Evolutionary conservation across 2,329 filamentous ascomycete genomes (phyloP), one percentile per base, ranked within the genome.

Genomic region (Conoideocrella luteorostrata): DNA sequence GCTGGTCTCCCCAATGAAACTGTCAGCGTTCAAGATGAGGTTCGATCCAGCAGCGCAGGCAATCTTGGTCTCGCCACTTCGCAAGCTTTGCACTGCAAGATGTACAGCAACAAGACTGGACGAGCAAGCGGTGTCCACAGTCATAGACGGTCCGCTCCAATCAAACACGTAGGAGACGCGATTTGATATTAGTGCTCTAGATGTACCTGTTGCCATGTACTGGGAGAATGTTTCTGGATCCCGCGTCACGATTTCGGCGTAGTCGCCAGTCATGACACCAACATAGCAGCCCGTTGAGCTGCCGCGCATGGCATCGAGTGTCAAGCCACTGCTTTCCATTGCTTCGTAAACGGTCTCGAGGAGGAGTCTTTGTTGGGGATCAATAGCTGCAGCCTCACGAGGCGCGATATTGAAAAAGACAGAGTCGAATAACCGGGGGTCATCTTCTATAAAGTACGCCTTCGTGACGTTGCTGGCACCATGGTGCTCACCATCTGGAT

Each of bases 61-160:
- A 54, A 62, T 23, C 69, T 28, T 28, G 13, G 41, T 38, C 32
- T 40, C 64, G 4, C 68, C 63, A 5, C 17, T 13, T 15, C 48
- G 39, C 6, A 53, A 33, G 7, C 22, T 32, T 29, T 50, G n/a
- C 35, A 51, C 32, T 65, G 72, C 36, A 11, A 69, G 58, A 46
- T 76, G 68, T 0, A 76, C 54, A 0, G 70, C 70, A 2, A 70
- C 61, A 2, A 75, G 53, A 38, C 65, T 68, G 18, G 66, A 65
- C 0, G 71, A 74, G 47, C 74, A 77, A 1, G 68, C 74, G 0
- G 74, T 75, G 44, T 76, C 71, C 2, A 75, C 59, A 1, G 71
- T 72, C 52, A 74, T 59, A 11, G 66, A 70, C 0, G 72, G 67
- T 0, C 72, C 72, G 5, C 52, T 51, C 39, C 73, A 64, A 50